Percentiles rank a stretch among this genome's conserved stretches.
Conservation (phyloP, 208 protist species). For the Sergeia podlipaevii region DNA sequence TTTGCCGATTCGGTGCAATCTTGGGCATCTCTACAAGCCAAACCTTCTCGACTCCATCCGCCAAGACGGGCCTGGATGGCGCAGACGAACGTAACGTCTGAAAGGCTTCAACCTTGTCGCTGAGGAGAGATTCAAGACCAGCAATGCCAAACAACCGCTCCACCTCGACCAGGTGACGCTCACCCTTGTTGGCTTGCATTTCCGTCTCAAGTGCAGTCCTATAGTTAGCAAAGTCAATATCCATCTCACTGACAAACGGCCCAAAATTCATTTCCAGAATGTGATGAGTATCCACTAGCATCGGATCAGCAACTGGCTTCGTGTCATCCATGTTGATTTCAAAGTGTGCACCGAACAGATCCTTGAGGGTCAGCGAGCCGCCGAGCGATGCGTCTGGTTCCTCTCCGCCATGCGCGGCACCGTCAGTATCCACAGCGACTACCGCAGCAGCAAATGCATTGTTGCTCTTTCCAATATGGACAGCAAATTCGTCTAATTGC, state of each 20-base stretch:
- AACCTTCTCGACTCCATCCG: conserved; percentile 1
- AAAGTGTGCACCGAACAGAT: conserved; percentile 16
- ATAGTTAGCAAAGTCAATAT: conserved; percentile 24
- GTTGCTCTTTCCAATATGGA: too few relatives aligned
- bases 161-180: conserved; percentile 18
- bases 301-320: conserved; percentile 28
- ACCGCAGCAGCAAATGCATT: neutral
- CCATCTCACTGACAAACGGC: conserved; percentile 28
- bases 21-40: conserved; percentile 86
- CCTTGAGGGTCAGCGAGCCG: neutral
- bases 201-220: conserved; percentile 8
- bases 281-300: conserved; percentile 52
- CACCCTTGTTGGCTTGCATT: conserved; percentile 16
- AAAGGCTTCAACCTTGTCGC: conserved; percentile 35
- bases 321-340: conserved; percentile 15
- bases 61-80: neutral
- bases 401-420: neutral
- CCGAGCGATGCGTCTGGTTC: conserved; percentile 2
- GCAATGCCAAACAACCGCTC: conserved; percentile 55
- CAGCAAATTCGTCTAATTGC: too few relatives aligned
- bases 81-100: conserved; percentile 30
- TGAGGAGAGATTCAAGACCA: conserved; percentile 29
- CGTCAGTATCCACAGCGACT: neutral
- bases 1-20: conserved; percentile 77
- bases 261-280: conserved; percentile 61